Evolutionary conservation across 345 rosid species (phyloP), one percentile per base, ranked within the genome.

Genomic region (Gossypium mustelinum): DNA sequence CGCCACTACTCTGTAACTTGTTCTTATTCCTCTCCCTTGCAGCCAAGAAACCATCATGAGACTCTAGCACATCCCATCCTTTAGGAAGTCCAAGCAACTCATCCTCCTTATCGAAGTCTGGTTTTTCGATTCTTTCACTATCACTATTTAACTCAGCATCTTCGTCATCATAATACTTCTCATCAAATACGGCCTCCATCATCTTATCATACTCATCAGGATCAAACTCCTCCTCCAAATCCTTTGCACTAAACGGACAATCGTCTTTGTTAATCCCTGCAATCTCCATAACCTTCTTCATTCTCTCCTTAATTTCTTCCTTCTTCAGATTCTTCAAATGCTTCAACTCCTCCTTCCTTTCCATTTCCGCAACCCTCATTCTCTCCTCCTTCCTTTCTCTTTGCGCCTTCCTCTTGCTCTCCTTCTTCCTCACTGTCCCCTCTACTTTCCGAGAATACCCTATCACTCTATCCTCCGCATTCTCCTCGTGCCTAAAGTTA

Each of bases 241-340:
- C 83, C 22, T 79, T 86, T 2, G 73, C 74, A 76, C 76, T 76
- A 50, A 92, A 68, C 0, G 60, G 80, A 22, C 82, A 84, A 9
- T 85, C 82, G 0, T 82, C 88, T 3, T 86, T 85, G 63, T 81
- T 86, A 69, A 91, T 81, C 54, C 98, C 97, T 1, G 98, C 92
- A 79, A 85, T 84, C 73, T 85, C 79, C 85, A 86, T 81, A 3
- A 94, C 86, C 72, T 85, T 94, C 79, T 80, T 81, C 81, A 94
- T 86, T 77, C 77, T 92, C 82, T 90, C 94, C 68, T 86, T 81
- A 47, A 94, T 92, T 80, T 94, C 98, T 75, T 86, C 84, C 88
- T 87, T 92, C 90, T 88, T 94, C 78, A 94, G 75, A 81, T 92
- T 94, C 90, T 94, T 94, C 82, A 94, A 75, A 77, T 84, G 92